Conservation (phyloP, 495 filamentous ascomycete species). For the Penicillium maclennaniae region DNA sequence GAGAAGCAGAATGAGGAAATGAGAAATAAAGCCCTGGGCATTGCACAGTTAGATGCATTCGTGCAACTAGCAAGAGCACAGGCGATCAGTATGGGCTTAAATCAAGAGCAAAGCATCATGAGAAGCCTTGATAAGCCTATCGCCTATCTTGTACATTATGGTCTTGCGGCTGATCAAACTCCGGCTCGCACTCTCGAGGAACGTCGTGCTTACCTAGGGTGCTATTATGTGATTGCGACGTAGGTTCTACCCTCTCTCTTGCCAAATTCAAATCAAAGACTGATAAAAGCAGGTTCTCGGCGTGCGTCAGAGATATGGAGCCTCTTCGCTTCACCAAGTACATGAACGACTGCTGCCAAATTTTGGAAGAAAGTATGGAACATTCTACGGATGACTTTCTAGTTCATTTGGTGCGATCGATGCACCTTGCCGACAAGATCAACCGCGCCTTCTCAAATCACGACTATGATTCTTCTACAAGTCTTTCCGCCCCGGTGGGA, state of each 20-base stretch:
- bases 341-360: constrained; percentile 23
- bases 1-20: background rate
- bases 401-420: constrained; percentile 24
- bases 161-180: constrained; percentile 10
- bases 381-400: constrained; percentile 22
- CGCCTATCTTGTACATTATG: constrained; percentile 13
- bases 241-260: constrained; percentile 2
- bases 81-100: constrained; percentile 26
- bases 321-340: constrained; percentile 29
- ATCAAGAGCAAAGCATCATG: constrained; percentile 13
- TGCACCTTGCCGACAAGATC: constrained; percentile 21
- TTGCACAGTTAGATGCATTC: constrained; percentile 23
- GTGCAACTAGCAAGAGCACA: constrained; percentile 25
- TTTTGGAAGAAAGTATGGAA: constrained; percentile 10
- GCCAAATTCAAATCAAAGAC: background rate
- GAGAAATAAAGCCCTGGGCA: background rate
- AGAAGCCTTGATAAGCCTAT: constrained; percentile 22
- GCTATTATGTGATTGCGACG: constrained; percentile 33
- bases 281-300: constrained; percentile 22
- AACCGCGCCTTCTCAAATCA: constrained; percentile 5
- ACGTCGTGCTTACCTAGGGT: constrained; percentile 30
- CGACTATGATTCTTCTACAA: constrained; percentile 2
- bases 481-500: constrained; percentile 11
- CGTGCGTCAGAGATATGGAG: constrained; percentile 28
- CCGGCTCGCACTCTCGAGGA: constrained; percentile 26